Conservation (phyloP, 352 stramenopile species). For the Elongisporangium senticosum region DNA sequence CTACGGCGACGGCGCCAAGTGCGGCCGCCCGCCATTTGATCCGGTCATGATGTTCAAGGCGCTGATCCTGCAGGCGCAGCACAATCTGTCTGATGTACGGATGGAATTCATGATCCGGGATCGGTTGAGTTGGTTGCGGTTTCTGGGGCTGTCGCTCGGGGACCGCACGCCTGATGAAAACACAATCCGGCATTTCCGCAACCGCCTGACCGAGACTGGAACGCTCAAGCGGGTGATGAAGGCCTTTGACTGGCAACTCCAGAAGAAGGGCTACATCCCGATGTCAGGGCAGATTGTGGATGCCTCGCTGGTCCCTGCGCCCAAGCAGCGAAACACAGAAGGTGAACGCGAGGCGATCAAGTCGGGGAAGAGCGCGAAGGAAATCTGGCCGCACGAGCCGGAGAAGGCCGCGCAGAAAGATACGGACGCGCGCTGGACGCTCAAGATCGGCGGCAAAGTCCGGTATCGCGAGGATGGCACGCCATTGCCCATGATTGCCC, state of each 20-base stretch:
- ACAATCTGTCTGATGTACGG: constrained; percentile 5
- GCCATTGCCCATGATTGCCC: constrained; percentile 5
- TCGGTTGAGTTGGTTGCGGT: constrained; percentile 5
- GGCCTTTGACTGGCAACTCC: constrained; percentile 5
- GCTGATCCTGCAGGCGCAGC: constrained; percentile 4
- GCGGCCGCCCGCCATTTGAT: constrained; percentile 4
- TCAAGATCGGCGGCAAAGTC: constrained; percentile 5
- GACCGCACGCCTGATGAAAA: constrained; percentile 5
- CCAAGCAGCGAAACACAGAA: constrained; percentile 5
- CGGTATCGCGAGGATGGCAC: constrained; percentile 4
- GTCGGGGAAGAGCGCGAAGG: constrained; percentile 4
- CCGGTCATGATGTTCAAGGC: constrained; percentile 5
- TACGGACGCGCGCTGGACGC: constrained; percentile 4
- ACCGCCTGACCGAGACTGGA: constrained; percentile 4
- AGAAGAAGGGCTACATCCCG: constrained; percentile 5
- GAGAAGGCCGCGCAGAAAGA: constrained; percentile 5
- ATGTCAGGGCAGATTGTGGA: constrained; percentile 5
- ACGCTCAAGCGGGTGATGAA: constrained; percentile 5
- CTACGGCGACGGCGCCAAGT: constrained; percentile 4
- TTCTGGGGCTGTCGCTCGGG: constrained; percentile 4
- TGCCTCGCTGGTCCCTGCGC: constrained; percentile 4
- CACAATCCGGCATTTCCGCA: constrained; percentile 5
- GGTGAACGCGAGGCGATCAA: constrained; percentile 5
- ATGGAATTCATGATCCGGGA: constrained; percentile 5
- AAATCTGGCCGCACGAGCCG: constrained; percentile 4